Base-by-base conservation (phyloP, 2,329 filamentous ascomycete species). In the Sporothrix luriei region DNA sequence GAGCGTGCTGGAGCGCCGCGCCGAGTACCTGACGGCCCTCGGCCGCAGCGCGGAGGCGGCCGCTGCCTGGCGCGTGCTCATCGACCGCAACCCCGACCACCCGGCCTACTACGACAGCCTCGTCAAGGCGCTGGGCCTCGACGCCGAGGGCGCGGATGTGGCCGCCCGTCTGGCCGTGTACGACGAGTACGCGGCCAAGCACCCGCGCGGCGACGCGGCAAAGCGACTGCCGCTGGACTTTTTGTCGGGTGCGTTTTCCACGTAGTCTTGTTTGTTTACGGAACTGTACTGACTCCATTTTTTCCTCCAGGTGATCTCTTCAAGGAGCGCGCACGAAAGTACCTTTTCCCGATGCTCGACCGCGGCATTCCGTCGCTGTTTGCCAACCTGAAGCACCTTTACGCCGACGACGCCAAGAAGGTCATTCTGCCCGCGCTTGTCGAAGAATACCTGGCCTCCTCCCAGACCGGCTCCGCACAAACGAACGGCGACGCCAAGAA, bases 331-430 rank as follows among this genome's bases (percentile, higher is more conserved):
- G 94, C 91, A 9, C 90, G 93, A 77, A 80, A 82, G 26, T 99
- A 99, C 78, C 79, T 99, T 71, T 86, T 89, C 66, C 85, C 90
- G 40, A 96, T 96, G 91, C 84, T 99, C 69, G 89, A 91, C 79
- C 97, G 94, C 80, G 95, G 94, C 13, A 91, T 98, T 4, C 94
- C 95, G 1, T 99, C 95, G 2, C 94, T 94, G 3, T 99, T 99
- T 80, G 93, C 93, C 48, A 99, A 98, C 79, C 85, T 99, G 71
- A 99, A 99, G 82, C 89, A 96, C 74, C 85, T 99, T 26, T 99
- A 98, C 82, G 84, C 84, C 16, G 90, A 97, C 78, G 74, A 85
- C 0, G 85, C 81, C 74, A 99, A 99, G 83, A 91, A 90, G 77
- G 84, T 90, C n/a, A 86, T 84, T 0, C 86, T 99, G 52, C 88